phyloP scores from a whole-genome alignment of 768 basidiomycete genomes.

The Calvatia gigantea region DNA sequence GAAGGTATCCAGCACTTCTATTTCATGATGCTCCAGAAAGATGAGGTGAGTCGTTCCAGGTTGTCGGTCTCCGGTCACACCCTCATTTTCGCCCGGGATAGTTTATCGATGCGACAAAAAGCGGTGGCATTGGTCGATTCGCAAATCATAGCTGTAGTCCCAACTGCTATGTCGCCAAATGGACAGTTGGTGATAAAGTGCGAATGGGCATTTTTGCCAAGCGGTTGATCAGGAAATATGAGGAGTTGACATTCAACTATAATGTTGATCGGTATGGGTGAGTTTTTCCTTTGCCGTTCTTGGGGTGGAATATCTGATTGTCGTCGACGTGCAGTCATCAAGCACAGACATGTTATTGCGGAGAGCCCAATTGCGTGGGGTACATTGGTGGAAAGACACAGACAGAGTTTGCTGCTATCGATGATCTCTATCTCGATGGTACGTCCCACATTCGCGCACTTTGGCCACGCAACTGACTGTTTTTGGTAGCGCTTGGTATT shows the following conservation, averaged over 20 bases:
- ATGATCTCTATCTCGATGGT: conserved; percentile 94
- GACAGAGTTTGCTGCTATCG: conserved; percentile 92
- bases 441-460: conserved; percentile 15
- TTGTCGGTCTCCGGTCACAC: not conserved
- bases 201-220: conserved; percentile 99
- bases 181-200: conserved; percentile 86
- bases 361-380: conserved; percentile 92
- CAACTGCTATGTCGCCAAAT: conserved; percentile 97
- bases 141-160: conserved; percentile 98
- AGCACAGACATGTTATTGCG: conserved; percentile 92
- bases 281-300: conserved; percentile 19
- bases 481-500: conserved; percentile 78
- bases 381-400: conserved; percentile 98
- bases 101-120: conserved; percentile 98
- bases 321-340: conserved; percentile 65
- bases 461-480: not conserved
- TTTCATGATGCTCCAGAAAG: conserved; percentile 99
- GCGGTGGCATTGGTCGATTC: conserved; percentile 94
- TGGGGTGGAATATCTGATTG: not conserved
- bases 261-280: conserved; percentile 99
- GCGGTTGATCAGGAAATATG: conserved; percentile 66
- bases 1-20: conserved; percentile 97
- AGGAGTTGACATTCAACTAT: conserved; percentile 98
- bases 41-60: conserved; percentile 68
- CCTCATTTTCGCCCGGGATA: conserved; percentile 22